Evolutionary conservation across 2,329 filamentous ascomycete genomes (phyloP), one percentile per base, ranked within the genome.

Genomic region (Epichloe brachyelytri): DNA sequence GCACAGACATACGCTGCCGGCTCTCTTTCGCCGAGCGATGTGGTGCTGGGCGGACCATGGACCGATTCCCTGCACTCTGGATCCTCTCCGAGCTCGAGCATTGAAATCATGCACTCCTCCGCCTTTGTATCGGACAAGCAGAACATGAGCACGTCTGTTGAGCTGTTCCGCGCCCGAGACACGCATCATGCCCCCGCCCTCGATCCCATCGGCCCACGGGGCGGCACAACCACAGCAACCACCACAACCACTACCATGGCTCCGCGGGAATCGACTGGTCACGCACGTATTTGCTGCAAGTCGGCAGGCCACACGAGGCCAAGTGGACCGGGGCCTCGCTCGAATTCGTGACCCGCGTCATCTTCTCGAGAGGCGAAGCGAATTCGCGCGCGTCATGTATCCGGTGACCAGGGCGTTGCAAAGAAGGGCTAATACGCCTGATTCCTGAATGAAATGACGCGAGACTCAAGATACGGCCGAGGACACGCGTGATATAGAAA

Each of bases 351-450:
- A 50, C 49, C 49, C 49, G 3, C 30, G 36, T 4, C 41, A 46
- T 19, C 33, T 50, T 15, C 43, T 50, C 19, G 41, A 40, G 30
- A 8, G 43, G 3, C 41, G 49, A 17, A 50, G 49, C 15, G 11
- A 39, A 3, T 50, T 50, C 22, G 49, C 49, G 11, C 41, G 43
- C 7, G 39, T 14, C 11, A n/a, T 50, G 43, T 50, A 50, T 36
- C 49, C 49, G 2, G 43, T 50, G 17, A 33, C 43, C 12, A 34
- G 30, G 43, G 34, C 8, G 12, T 34, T 50, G 17, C 33, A 30
- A 10, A 50, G 15, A 46, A 39, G 34, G 49, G 2, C 20, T 50
- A 10, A 39, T 50, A 26, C 26, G 26, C 26, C 26, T 30, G 26
- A 30, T 8, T 30, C 7, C 26, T 3, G 26, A 30, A 30, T 10